These are phyloP conservation scores for Picochlorum costavermella DNA, from an alignment of 139 green algal genomes.

Conservation along the genomic window DNA sequence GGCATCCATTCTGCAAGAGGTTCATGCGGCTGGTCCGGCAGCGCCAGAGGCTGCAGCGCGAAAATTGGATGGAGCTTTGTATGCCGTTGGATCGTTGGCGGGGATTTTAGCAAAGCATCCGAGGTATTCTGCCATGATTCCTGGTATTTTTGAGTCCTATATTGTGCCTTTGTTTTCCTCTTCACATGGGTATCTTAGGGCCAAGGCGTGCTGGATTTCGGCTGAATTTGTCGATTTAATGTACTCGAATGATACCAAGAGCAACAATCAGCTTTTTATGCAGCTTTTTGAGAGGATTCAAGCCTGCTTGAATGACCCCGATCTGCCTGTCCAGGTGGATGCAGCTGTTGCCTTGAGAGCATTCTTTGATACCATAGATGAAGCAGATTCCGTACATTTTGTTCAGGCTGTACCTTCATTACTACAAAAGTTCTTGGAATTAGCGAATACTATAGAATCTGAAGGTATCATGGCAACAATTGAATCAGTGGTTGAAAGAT, in stretches of 20 bases:
- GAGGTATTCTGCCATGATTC: constrained; percentile 76
- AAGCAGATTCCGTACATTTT: constrained; percentile 62
- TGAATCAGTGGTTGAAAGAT: constrained; percentile 92
- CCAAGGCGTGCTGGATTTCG: constrained; percentile 86
- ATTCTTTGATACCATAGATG: constrained; percentile 79
- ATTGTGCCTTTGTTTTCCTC: constrained; percentile 67
- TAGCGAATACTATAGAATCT: constrained; percentile 61
- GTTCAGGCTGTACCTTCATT: constrained; percentile 74
- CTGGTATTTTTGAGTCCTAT: constrained; percentile 69
- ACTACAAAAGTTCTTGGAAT: constrained; percentile 71
- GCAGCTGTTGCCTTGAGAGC: constrained; percentile 54
- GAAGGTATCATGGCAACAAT: constrained; percentile 91
- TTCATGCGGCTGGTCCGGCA: constrained; percentile 11
- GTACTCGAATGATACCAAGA: constrained; percentile 55
- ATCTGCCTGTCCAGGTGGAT: constrained; percentile 74
- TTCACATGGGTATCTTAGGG: constrained; percentile 66
- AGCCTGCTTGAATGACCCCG: constrained; percentile 52
- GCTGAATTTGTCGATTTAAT: constrained; percentile 69
- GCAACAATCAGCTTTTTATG: constrained; percentile 52
- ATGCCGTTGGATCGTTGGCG: constrained; percentile 70
- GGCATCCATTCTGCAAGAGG: constrained; percentile 31
- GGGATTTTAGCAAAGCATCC: constrained; percentile 71
- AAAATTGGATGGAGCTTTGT: constrained; percentile 81
- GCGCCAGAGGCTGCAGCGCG: constrained; percentile 37
- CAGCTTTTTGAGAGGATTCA: constrained; percentile 57